These are phyloP conservation scores for Coleophoma eucalyptorum DNA, from an alignment of 2,329 filamentous ascomycete species.

Conservation along the genomic window DNA sequence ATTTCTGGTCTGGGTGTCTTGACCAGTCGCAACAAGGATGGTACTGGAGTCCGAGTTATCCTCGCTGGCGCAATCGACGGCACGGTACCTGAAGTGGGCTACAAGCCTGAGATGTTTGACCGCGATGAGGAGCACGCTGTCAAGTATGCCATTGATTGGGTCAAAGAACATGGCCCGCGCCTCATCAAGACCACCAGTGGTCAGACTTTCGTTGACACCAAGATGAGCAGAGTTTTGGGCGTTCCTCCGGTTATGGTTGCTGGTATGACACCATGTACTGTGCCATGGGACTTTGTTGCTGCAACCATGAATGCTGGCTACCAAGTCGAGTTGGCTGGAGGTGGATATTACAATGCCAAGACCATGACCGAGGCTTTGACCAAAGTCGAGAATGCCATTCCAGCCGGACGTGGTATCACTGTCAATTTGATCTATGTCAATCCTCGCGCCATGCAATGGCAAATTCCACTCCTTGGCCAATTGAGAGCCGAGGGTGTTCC, in stretches of 20 bases:
- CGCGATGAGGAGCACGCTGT: conserved; percentile 92
- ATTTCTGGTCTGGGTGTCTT: conserved; percentile 94
- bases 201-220: conserved; percentile 91
- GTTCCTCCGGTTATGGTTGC: conserved; percentile 86
- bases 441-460: conserved; percentile 86
- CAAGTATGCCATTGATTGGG: conserved; percentile 95
- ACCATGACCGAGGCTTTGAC: conserved; percentile 77
- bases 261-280: conserved; percentile 89
- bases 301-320: conserved; percentile 95
- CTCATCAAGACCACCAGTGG: conserved; percentile 86
- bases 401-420: conserved; percentile 81
- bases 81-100: conserved; percentile 85
- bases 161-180: conserved; percentile 92
- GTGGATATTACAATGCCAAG: conserved; percentile 82
- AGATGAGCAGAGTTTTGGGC: conserved; percentile 85
- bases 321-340: conserved; percentile 84
- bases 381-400: conserved; percentile 82
- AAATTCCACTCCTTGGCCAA: conserved; percentile 78
- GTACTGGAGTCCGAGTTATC: conserved; percentile 94
- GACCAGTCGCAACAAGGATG: conserved; percentile 98
- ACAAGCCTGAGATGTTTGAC: conserved; percentile 97
- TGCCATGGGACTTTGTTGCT: conserved; percentile 87
- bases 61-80: conserved; percentile 91
- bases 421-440: conserved; percentile 92
- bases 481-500: conserved; percentile 82